Evolutionary conservation across 1,284 basidiomycete species (phyloP).

Genomic region (Irpex sp.): DNA sequence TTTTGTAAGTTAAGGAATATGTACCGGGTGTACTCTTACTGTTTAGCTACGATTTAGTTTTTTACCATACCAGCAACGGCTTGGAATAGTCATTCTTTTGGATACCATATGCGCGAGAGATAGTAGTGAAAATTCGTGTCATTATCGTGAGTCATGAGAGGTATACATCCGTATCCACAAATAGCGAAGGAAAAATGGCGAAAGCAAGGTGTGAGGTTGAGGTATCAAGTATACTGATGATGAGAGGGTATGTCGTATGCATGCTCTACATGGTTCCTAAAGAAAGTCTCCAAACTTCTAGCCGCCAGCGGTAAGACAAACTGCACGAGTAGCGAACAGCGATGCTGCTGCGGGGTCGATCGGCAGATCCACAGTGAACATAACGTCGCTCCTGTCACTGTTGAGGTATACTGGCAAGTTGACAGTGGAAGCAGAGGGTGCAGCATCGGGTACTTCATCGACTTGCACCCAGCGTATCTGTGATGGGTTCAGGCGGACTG

Average conservation of each 20-base stretch:
- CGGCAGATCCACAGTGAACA: constrained; percentile 83
- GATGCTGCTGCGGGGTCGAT: constrained; percentile 64
- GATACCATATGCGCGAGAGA: neutral
- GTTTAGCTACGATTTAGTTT: neutral
- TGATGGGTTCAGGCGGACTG: constrained; percentile 71
- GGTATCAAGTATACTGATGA: neutral
- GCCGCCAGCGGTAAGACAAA: constrained; percentile 69
- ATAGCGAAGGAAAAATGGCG: neutral
- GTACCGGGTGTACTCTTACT: neutral
- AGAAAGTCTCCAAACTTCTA: constrained; percentile 10
- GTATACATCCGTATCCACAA: neutral
- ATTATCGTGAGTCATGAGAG: neutral
- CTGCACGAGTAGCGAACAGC: constrained; percentile 75
- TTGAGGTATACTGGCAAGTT: constrained; percentile 93
- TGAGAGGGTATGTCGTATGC: constrained; percentile 3
- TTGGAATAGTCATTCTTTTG: neutral
- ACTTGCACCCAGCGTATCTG: constrained; percentile 83
- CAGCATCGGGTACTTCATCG: constrained; percentile 40
- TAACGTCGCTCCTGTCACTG: constrained; percentile 81
- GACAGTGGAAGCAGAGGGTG: constrained; percentile 38
- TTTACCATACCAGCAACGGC: neutral
- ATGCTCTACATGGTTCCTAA: neutral
- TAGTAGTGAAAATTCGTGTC: neutral
- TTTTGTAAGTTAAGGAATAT: neutral
- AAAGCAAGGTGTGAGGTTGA: neutral